These are phyloP conservation scores for Inga leiocalycina DNA, from an alignment of 306 rosid genomes.

Conservation along the genomic window DNA sequence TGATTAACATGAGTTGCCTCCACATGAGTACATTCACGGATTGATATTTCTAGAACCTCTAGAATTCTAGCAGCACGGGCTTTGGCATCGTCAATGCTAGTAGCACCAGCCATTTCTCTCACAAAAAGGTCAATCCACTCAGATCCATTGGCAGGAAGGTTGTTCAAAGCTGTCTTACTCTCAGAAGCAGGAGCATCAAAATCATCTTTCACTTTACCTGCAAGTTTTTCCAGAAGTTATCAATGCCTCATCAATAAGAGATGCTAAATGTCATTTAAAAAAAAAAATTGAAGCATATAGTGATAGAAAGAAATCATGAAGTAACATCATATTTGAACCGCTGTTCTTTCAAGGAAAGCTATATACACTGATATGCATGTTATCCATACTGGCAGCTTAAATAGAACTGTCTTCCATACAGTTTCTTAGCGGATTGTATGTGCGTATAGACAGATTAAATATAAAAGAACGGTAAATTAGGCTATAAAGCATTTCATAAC, in stretches of 20 bases:
- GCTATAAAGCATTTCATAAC: neutral
- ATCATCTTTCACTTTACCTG: constrained; percentile 45
- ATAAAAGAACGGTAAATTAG: neutral
- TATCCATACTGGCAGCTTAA: neutral
- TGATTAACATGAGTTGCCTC: constrained; percentile 64
- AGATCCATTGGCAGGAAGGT: constrained; percentile 69
- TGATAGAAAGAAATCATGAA: neutral
- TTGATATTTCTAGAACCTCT: constrained; percentile 79
- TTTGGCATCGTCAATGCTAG: constrained; percentile 78
- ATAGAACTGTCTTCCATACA: neutral
- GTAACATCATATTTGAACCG: constrained; percentile 17
- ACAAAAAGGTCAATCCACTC: constrained; percentile 93
- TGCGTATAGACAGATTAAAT: neutral
- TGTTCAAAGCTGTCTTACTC: constrained; percentile 43
- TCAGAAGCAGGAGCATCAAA: constrained; percentile 58
- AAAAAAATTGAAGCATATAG: neutral
- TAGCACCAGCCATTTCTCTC: constrained; percentile 73
- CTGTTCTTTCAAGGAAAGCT: neutral
- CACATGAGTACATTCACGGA: constrained; percentile 55
- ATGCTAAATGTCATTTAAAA: neutral
- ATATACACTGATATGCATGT: neutral
- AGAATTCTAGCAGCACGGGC: constrained; percentile 79
- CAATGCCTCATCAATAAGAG: neutral
- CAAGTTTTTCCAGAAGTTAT: constrained; percentile 14
- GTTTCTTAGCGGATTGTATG: neutral